A percentile compares a stretch with the other conserved stretches of the same genome.
These are phyloP conservation scores for Cystobasidium sp. DNA, from an alignment of 1,284 basidiomycete genomes.

Conservation along the genomic window DNA sequence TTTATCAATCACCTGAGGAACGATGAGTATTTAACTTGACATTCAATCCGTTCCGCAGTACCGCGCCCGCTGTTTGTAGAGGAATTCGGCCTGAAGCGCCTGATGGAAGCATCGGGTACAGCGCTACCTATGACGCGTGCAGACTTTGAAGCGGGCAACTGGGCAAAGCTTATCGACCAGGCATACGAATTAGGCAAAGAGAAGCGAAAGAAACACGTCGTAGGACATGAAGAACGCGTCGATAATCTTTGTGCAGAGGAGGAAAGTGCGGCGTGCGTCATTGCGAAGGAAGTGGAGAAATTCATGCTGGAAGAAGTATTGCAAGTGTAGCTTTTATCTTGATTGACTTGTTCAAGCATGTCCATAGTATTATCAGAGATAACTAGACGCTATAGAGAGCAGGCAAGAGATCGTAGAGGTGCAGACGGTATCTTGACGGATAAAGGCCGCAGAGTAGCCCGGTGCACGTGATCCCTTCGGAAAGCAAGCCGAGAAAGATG, in stretches of 20 bases:
- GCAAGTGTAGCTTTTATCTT: background rate
- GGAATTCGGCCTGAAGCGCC: slow-evolving; percentile 70
- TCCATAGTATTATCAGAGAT: too few relatives aligned
- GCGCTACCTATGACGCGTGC: slow-evolving; percentile 68
- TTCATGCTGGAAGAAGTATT: slow-evolving; percentile 7
- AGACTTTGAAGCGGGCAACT: slow-evolving; percentile 70
- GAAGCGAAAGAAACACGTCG: slow-evolving; percentile 9
- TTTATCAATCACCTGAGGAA: background rate
- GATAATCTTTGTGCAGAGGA: background rate
- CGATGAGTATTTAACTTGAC: background rate
- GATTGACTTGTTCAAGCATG: too few relatives aligned
- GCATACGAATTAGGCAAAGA: slow-evolving; percentile 64
- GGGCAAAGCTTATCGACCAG: slow-evolving; percentile 65
- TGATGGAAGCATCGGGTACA: slow-evolving; percentile 66
- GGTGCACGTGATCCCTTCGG: too few relatives aligned
- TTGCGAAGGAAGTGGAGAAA: slow-evolving; percentile 30
- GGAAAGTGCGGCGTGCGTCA: slow-evolving; percentile 20
- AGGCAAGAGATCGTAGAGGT: too few relatives aligned
- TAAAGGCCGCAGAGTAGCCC: too few relatives aligned
- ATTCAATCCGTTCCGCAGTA: slow-evolving; percentile 59
- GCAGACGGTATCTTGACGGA: too few relatives aligned
- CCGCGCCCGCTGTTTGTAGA: slow-evolving; percentile 76
- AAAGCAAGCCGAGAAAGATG: too few relatives aligned
- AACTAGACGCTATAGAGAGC: too few relatives aligned
- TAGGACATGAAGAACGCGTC: background rate